Base-by-base conservation (phyloP, 495 filamentous ascomycete genomes). In the Neurospora sp. region DNA sequence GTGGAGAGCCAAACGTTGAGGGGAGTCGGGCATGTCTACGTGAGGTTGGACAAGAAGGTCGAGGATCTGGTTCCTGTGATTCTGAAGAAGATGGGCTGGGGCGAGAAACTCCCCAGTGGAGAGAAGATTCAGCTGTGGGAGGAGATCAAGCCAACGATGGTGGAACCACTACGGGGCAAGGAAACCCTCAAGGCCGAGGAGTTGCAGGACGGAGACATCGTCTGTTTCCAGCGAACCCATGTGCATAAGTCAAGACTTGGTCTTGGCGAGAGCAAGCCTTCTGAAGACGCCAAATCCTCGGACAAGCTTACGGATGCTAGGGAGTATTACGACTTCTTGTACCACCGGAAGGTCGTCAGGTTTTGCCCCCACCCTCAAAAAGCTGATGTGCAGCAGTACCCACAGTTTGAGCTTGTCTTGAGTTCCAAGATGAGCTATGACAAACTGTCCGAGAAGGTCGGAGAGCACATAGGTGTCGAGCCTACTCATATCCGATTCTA, bases 111-210 rank as follows among this genome's bases (percentile, higher is more conserved):
- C 19, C 72, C 82, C 0, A 79, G 77, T 75, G 81, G 89, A 72
- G 82, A 86, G 69, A 83, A 91, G 73, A 84, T 91, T 69, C 80
- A 85, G 69, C 86, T 98, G n/a, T 97, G 88, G 81, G 95, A 98
- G 87, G 96, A 99, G 81, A 98, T 99, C 83, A 98, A 98, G 81
- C 93, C 94, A 43, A 91, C 88, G 70, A 98, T 98, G 94, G 97
- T 99, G 77, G 96, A 99, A 76, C 84, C 88, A 15, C 93, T 98
- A 86, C 98, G 97, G 80, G 89, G 90, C 1, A 98, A 97, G 80
- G 88, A 92, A 77, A 92, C 93, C 0, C 88, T 99, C 73, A 90
- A 92, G 69, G 90, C 92, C 71, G 94, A 95, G 3, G 96, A 99
- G 80, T 93, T 99, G 54, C 95, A 98, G 78, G 94, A 98, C 78